Evolutionary conservation across 2,329 filamentous ascomycete genomes (phyloP).

Genomic region (Aspergillus sp.): DNA sequence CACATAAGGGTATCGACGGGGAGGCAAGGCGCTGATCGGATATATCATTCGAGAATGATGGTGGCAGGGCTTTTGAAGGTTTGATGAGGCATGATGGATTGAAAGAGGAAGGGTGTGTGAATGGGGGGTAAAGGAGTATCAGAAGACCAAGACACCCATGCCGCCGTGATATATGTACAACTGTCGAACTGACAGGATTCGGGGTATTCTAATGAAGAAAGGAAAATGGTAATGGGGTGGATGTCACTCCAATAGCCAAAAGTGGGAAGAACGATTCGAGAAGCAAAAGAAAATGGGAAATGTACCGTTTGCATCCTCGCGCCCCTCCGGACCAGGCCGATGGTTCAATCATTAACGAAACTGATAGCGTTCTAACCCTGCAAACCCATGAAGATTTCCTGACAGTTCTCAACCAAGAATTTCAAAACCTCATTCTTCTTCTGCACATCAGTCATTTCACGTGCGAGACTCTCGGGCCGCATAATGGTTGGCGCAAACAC

Average conservation of each 20-base stretch:
- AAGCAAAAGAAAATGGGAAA: constrained; percentile 7
- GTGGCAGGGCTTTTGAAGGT: constrained; percentile 17
- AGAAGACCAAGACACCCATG: constrained; percentile 10
- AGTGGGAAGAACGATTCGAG: constrained; percentile 10
- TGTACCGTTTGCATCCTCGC: constrained; percentile 13
- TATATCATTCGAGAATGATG: constrained; percentile 18
- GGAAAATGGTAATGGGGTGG: constrained; percentile 1
- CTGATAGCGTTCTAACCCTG: constrained; percentile 26
- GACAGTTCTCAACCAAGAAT: constrained; percentile 87
- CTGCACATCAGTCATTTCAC: constrained; percentile 95
- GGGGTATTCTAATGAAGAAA: constrained; percentile 17
- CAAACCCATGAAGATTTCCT: constrained; percentile 68
- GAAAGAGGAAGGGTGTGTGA: neutral
- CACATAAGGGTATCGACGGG: constrained; percentile 37
- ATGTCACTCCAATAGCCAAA: neutral
- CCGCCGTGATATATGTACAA: constrained; percentile 31
- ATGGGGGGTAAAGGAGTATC: neutral
- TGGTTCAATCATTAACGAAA: neutral
- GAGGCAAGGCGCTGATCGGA: constrained; percentile 21
- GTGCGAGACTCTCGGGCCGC: constrained; percentile 83
- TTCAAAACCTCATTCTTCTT: constrained; percentile 89
- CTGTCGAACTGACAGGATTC: constrained; percentile 16
- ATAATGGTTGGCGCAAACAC: constrained; percentile 98
- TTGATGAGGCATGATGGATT: neutral
- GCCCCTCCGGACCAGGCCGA: constrained; percentile 10